Base-by-base conservation (phyloP, 192 early-diverging fungal genomes). In the Dispira simplex region DNA sequence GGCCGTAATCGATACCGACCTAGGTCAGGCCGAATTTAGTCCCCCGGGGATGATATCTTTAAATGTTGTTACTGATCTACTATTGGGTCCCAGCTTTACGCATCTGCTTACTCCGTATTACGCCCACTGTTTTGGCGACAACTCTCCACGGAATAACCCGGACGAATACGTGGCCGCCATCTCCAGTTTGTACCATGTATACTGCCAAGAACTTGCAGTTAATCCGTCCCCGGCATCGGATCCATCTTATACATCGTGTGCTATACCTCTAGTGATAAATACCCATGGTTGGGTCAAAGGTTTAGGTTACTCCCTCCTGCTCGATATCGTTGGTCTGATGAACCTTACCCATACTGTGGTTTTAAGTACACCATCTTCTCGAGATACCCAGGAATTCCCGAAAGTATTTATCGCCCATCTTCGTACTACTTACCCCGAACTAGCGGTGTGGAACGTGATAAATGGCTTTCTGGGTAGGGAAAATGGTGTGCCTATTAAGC, bases 261-360 rank as follows among this genome's bases (percentile, higher is more conserved):
- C 65, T 32, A 67, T 92, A 43, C 93, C 95, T 4, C 71, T 98
- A n/a, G 81, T 98, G 11, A 81, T 98, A 45, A 98, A 98, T 71
- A 97, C 92, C 2, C 86, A 92, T 64, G 95, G 95, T 0, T 98
- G 93, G 92, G 75, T 89, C 44, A 91, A 85, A 69, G 93, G 84
- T 8, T 79, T 92, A 67, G 94, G 94, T 11, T 84, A 92, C 57
- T 87, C 92, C 67, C 68, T 98, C 20, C 76, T 93, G 28, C 65
- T 89, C 14, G 77, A 86, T 32, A 68, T 90, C 14, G 74, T 90
- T 21, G 69, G 75, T 46, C 59, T 73, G 3, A 70, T 83, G 11
- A 70, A 64, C 3, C 91, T 93, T 14, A 85, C 85, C 26, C 75
- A 86, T 70, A 77, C 92, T 3, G 78, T 86, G 46, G 84, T 85